Evolutionary conservation across 2,329 filamentous ascomycete genomes (phyloP).

Genomic region (Hypoxylon sp.): DNA sequence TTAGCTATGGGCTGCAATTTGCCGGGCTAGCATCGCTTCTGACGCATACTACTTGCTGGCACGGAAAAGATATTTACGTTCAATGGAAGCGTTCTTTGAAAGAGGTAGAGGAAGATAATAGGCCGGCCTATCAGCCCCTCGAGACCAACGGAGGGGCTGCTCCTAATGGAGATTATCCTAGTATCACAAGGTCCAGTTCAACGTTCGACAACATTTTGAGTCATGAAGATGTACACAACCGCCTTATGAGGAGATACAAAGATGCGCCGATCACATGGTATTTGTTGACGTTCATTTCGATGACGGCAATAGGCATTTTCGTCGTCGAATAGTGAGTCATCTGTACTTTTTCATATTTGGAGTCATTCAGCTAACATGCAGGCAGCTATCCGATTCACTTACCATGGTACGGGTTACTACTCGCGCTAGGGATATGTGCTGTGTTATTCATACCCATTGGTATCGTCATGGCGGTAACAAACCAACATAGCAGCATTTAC

Average conservation of each 20-base stretch:
- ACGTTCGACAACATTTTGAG: constrained; percentile 71
- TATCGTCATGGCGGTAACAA: constrained; percentile 94
- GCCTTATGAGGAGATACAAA: constrained; percentile 85
- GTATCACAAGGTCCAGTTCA: constrained; percentile 55
- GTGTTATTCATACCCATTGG: constrained; percentile 91
- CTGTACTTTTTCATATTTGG: neutral
- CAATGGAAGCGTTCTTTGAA: constrained; percentile 80
- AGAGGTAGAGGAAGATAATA: constrained; percentile 70
- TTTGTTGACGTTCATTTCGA: constrained; percentile 78
- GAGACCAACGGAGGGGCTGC: constrained; percentile 44
- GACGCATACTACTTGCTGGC: constrained; percentile 87
- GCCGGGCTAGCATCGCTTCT: constrained; percentile 84
- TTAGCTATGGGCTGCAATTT: constrained; percentile 90
- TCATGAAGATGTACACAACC: constrained; percentile 85
- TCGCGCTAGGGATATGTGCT: constrained; percentile 83
- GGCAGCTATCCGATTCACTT: constrained; percentile 82
- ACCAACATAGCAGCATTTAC: constrained; percentile 89
- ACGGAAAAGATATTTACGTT: constrained; percentile 84
- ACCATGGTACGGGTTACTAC: constrained; percentile 87
- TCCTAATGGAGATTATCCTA: constrained; percentile 41
- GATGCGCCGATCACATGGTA: constrained; percentile 90
- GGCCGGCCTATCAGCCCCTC: constrained; percentile 69
- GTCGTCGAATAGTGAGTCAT: constrained; percentile 82
- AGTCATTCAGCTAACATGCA: constrained; percentile 42
- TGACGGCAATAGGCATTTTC: constrained; percentile 85